Conservation (phyloP, 495 filamentous ascomycete species). For the Neurospora pannonica region DNA sequence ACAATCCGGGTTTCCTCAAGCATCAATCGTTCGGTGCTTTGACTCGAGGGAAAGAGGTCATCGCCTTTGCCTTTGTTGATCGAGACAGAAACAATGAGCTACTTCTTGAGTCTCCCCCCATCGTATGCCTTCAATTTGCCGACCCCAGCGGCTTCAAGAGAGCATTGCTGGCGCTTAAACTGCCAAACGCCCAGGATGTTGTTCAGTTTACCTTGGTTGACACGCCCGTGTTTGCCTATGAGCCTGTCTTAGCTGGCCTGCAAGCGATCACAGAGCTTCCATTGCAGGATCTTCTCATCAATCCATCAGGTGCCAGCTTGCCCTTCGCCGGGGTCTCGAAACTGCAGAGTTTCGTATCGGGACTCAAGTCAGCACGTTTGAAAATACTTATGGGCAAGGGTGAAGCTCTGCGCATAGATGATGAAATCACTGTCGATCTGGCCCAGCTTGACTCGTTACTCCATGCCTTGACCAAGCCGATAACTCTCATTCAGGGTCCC, state of each 20-base stretch:
- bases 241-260: constrained; percentile 55
- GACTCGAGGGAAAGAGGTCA: constrained; percentile 36
- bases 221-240: constrained; percentile 61
- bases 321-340: not conserved
- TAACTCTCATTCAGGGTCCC: constrained; percentile 67
- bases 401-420: not conserved
- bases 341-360: not conserved
- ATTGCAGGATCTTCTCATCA: constrained; percentile 41
- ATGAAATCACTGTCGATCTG: constrained; percentile 35
- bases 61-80: constrained; percentile 54
- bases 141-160: constrained; percentile 26
- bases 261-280: constrained; percentile 47
- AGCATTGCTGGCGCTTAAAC: constrained; percentile 30
- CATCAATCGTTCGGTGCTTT: constrained; percentile 57
- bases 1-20: constrained; percentile 42
- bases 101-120: constrained; percentile 36
- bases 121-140: constrained; percentile 44
- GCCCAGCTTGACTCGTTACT: constrained; percentile 52
- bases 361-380: not conserved
- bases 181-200: constrained; percentile 23
- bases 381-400: not conserved
- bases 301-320: constrained; percentile 4
- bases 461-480: constrained; percentile 39
- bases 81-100: constrained; percentile 31
- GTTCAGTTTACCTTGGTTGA: constrained; percentile 49